These are phyloP conservation scores for Schizochytrium sp. DNA, from an alignment of 108 stramenopile genomes.

Conservation along the genomic window DNA sequence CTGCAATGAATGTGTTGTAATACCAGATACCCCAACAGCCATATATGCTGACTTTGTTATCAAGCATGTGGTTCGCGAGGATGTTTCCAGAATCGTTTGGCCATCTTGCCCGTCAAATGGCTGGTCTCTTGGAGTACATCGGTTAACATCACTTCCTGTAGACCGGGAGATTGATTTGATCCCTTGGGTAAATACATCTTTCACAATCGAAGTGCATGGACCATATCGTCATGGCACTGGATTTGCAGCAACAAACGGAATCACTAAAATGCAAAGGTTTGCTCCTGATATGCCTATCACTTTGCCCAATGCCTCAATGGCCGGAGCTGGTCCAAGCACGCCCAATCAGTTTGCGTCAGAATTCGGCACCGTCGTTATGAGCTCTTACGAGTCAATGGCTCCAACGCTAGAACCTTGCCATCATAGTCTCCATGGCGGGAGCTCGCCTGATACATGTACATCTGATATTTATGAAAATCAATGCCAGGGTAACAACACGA, in stretches of 20 bases:
- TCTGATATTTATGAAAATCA: conserved; percentile 67
- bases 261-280: conserved; percentile 54
- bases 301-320: background rate
- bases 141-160: conserved; percentile 67
- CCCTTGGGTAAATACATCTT: background rate
- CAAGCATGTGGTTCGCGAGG: conserved; percentile 72
- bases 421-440: conserved; percentile 75
- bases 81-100: conserved; percentile 75
- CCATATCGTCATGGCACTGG: conserved; percentile 71
- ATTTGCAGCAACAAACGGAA: conserved; percentile 75
- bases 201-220: conserved; percentile 73
- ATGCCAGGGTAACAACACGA: conserved; percentile 74
- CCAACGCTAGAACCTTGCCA: conserved; percentile 63
- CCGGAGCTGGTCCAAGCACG: background rate
- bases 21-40: conserved; percentile 64
- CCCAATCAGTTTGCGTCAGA: conserved; percentile 72
- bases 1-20: conserved; percentile 77
- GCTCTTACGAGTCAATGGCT: conserved; percentile 77
- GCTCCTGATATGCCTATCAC: conserved; percentile 36
- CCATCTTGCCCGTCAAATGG: conserved; percentile 77
- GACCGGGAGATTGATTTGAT: background rate
- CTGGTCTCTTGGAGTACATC: conserved; percentile 73
- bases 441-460: conserved; percentile 67
- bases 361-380: conserved; percentile 74
- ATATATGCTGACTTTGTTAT: conserved; percentile 76